Base-by-base conservation (phyloP, 148 eudicot genomes). In the Vaccinium myrtillus region DNA sequence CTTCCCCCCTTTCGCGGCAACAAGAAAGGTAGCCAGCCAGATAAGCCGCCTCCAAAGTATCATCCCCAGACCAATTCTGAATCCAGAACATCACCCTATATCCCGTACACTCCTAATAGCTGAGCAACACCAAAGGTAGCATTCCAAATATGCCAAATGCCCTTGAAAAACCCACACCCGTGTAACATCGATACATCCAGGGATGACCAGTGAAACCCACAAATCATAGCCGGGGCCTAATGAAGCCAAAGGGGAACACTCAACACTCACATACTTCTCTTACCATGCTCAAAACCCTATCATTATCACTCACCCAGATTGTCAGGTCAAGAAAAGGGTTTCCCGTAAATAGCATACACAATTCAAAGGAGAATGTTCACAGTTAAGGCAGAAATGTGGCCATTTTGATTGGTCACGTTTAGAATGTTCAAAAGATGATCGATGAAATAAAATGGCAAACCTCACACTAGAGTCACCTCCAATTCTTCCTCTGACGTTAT, bases 401-500 rank as follows among this genome's bases (percentile, higher is more conserved):
- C 10, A 82, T 67, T 67, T 50, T 79, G 71, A 30, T 32, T 10
- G 51, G 63, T 15, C 27, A 30, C 19, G 1, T 30, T 30, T 50
- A 70, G 18, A 61, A 81, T 23, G 15, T 70, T 46, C 63, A 25
- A 53, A 85, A 75, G 32, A 82, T 77, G 70, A 39, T 53, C 10
- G 8, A 36, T 25, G 4, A 30, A 81, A 74, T 73, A 50, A 61
- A 75, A 82, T 74, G 56, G 21, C 71, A 30, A 81, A 96, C 98
- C 98, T 95, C 78, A 94, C n/a, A 85, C 87, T 86, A 87, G 96
- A 91, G 88, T 95, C 98, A 48, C 98, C 98, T 32, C 99, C 98
- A 86, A 95, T 92, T 90, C 98, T 91, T 88, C 92, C 94, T 94
- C 98, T 90, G 85, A 97, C 98, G 87, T 97, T 97, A 87, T 93